A percentile compares a stretch with the other conserved stretches of the same genome.
phyloP scores from a whole-genome alignment of 179 eudicot genomes.

The Beta macrorhiza region DNA sequence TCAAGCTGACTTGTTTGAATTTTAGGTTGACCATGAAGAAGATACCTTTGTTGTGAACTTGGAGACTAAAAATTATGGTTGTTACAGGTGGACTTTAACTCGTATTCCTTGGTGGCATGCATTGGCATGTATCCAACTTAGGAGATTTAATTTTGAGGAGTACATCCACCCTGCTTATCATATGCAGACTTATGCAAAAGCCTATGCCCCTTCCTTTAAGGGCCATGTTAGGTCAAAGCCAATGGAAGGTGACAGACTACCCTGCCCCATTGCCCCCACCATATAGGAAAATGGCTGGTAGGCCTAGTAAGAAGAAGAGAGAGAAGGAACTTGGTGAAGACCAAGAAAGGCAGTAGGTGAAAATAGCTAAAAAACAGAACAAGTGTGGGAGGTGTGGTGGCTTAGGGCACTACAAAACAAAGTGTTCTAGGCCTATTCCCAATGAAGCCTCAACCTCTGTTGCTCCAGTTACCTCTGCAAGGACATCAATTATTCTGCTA shows the following conservation, averaged over 20 bases:
- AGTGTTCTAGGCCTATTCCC: no score
- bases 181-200: neutral
- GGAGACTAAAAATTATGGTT: neutral
- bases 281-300: no score
- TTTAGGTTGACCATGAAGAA: neutral
- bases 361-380: no score
- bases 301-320: no score
- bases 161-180: neutral
- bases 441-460: no score
- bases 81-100: neutral
- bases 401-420: no score
- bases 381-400: no score
- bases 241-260: neutral
- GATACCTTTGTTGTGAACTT: neutral
- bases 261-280: neutral
- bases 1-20: neutral
- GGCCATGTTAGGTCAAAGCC: neutral
- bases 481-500: no score
- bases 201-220: neutral
- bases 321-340: no score
- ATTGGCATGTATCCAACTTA: neutral
- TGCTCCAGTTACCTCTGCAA: no score
- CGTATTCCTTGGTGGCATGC: conserved; percentile 1
- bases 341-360: no score
- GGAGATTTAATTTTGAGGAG: neutral